Percentiles rank a stretch among this genome's conserved stretches.
Conservation (phyloP, 108 stramenopile genomes). For the Stephanodiscus minutulus region DNA sequence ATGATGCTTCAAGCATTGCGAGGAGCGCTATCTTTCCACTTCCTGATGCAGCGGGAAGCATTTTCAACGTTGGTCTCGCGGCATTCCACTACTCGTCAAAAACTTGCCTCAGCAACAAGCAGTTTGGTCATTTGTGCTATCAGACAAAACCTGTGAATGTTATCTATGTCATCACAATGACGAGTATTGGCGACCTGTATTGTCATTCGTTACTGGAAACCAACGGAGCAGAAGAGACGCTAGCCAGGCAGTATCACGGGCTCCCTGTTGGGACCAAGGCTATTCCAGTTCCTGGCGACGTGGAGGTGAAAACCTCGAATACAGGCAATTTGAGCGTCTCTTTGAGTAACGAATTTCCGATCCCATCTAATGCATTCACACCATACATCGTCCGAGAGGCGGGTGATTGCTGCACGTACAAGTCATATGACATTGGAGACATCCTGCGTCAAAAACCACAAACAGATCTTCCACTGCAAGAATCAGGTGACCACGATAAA, state of each 20-base stretch:
- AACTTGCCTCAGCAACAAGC: conserved; percentile 18
- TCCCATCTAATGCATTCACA: conserved; percentile 34
- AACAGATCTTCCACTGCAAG: neutral
- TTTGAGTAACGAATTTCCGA: conserved; percentile 36
- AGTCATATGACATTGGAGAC: conserved; percentile 9
- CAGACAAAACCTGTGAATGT: conserved; percentile 18
- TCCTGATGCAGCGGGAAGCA: conserved; percentile 51
- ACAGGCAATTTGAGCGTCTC: conserved; percentile 8
- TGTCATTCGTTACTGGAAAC: conserved; percentile 59
- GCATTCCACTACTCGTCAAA: conserved; percentile 29
- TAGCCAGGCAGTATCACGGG: conserved; percentile 31
- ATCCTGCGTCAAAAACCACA: neutral
- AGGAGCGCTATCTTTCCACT: conserved; percentile 56
- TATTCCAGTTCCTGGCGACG: conserved; percentile 37
- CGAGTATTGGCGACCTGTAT: conserved; percentile 71
- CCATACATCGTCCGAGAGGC: conserved; percentile 1
- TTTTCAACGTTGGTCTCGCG: conserved; percentile 64
- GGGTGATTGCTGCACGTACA: conserved; percentile 2
- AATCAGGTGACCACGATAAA: neutral
- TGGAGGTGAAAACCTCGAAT: neutral
- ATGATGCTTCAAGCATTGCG: conserved; percentile 50
- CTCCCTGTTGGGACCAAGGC: conserved; percentile 57
- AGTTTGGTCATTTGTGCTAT: conserved; percentile 20
- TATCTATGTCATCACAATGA: conserved; percentile 61
- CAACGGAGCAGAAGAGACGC: conserved; percentile 22